Base-by-base conservation (phyloP, 495 filamentous ascomycete genomes). In the Parathielavia hyrcaniae region DNA sequence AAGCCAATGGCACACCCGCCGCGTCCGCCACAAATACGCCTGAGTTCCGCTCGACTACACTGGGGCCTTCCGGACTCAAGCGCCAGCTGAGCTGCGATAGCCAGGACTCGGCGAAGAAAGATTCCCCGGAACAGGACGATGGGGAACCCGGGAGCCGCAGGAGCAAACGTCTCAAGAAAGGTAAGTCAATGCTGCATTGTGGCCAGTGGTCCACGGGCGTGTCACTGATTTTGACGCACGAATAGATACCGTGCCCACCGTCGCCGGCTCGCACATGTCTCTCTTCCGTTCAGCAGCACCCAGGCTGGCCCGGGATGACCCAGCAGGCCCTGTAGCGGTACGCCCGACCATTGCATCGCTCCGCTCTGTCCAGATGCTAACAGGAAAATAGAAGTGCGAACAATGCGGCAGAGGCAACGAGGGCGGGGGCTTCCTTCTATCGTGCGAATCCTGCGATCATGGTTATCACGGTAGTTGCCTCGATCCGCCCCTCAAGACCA, bases 241-340 rank as follows among this genome's bases (percentile, higher is more conserved):
- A 69, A 58, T 72, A 91, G 89, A 93, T 80, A 81, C 83, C 41
- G 85, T 86, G 53, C 92, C 92, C 17, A 96, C 89, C 40, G 88
- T 97, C 57, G 90, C 90, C 60, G 93, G 95, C 32, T 96, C 91
- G 39, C 90, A 97, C 74, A 98, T 97, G 93, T 92, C 87, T 56
- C 78, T 96, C 58, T 88, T 95, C 64, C 87, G 91, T 45, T 89
- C 90, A 40, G 84, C 87, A 11, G 86, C 80, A 19, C 87, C 89
- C 6, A 82, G 86, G 58, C 80, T 84, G 52, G 79, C 84, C 56
- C 76, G 80, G 39, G 90, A 90, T 52, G 85, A 84, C 62, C 79
- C 80, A 22, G 78, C 79, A 26, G 82, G 81, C 61, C 81, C 83
- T 5, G 90, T 90, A 64, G 90, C 96, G 77, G 88, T 92, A 83